A percentile compares a stretch with the other conserved stretches of the same genome.
phyloP scores from a whole-genome alignment of 2,329 filamentous ascomycete genomes.

The Epichloe gansuensis region DNA sequence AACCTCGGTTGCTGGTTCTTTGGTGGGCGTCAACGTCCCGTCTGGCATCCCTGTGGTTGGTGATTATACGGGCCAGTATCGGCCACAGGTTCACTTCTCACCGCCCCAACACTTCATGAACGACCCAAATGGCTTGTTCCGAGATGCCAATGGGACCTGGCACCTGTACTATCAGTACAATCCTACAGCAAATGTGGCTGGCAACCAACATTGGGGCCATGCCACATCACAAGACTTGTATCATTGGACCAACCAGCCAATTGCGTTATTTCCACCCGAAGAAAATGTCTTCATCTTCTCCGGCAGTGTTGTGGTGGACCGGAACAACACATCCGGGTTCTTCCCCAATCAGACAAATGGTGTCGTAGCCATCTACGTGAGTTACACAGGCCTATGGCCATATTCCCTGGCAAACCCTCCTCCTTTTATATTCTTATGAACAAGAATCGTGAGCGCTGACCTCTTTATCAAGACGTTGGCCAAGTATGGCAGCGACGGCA shows the following conservation, averaged over 20 bases:
- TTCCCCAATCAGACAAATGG: conserved; percentile 48
- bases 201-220: conserved; percentile 57
- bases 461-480: conserved; percentile 13
- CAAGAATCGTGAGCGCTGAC: not conserved
- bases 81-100: conserved; percentile 6
- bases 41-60: conserved; percentile 14
- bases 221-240: conserved; percentile 50
- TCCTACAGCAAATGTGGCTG: conserved; percentile 30
- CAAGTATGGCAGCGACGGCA: not conserved
- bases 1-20: not conserved
- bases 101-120: conserved; percentile 5
- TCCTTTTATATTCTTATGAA: too few species aligned
- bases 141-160: conserved; percentile 43
- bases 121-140: conserved; percentile 23
- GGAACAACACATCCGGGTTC: conserved; percentile 54
- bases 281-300: conserved; percentile 35
- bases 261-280: conserved; percentile 42
- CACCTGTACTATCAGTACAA: conserved; percentile 55
- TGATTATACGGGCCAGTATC: conserved; percentile 11
- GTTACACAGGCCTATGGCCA: conserved; percentile 5
- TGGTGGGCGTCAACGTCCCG: conserved; percentile 8
- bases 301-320: conserved; percentile 46
- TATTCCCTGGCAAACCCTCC: not conserved
- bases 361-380: conserved; percentile 39
- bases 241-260: conserved; percentile 52